Evolutionary conservation across 2,329 filamentous ascomycete species (phyloP).

Genomic region (Acrocalymma vagum): DNA sequence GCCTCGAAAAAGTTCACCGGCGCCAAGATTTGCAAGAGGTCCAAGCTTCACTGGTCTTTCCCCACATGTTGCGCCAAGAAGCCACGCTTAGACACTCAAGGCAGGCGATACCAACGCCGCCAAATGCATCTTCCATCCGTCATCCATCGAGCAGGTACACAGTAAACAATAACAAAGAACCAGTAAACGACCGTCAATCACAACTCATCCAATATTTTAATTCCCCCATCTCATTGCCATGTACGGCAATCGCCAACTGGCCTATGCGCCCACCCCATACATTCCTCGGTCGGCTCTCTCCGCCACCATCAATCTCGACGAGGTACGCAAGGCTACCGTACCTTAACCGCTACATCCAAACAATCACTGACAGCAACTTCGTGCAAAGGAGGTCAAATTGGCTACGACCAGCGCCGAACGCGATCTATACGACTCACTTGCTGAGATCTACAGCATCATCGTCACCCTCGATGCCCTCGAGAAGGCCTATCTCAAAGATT

Average conservation of each 20-base stretch:
- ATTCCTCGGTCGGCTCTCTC: slow-evolving; percentile 84
- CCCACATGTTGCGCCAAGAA: too few species aligned
- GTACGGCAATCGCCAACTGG: slow-evolving; percentile 66
- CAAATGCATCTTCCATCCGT: slow-evolving; percentile 1
- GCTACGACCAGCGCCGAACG: slow-evolving; percentile 86
- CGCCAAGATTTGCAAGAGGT: slow-evolving; percentile 31
- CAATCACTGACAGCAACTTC: slow-evolving; percentile 19
- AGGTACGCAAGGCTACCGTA: slow-evolving; percentile 62
- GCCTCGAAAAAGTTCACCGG: slow-evolving; percentile 35
- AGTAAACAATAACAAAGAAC: too few species aligned
- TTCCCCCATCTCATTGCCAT: slow-evolving; percentile 32
- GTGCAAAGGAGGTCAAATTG: slow-evolving; percentile 84
- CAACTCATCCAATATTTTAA: not conserved
- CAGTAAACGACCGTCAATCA: too few species aligned
- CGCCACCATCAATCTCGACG: slow-evolving; percentile 91
- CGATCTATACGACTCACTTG: slow-evolving; percentile 93
- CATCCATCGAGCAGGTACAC: not conserved
- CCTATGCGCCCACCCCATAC: slow-evolving; percentile 91
- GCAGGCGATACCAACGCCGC: slow-evolving; percentile 19
- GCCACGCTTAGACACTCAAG: slow-evolving; percentile 22
- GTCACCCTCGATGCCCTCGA: slow-evolving; percentile 94
- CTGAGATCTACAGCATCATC: slow-evolving; percentile 97
- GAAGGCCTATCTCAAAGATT: slow-evolving; percentile 96
- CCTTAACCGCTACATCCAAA: not conserved
- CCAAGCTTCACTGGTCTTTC: slow-evolving; percentile 29